Evolutionary conservation across 768 basidiomycete genomes (phyloP).

Genomic region (Mycena chlorophos): DNA sequence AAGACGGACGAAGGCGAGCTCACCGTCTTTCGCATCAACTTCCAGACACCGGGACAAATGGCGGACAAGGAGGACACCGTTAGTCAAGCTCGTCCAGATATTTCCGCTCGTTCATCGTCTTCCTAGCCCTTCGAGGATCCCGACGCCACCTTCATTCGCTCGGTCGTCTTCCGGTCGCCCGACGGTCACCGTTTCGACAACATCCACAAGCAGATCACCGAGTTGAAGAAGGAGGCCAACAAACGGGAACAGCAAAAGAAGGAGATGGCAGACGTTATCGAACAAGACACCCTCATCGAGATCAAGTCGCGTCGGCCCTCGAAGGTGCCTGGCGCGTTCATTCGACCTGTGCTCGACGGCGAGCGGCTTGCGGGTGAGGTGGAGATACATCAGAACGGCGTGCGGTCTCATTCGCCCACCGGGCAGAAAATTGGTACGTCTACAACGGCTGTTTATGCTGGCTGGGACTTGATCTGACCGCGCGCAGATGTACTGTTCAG

Average conservation of each 20-base stretch:
- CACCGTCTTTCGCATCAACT: constrained; percentile 94
- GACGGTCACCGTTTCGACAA: constrained; percentile 88
- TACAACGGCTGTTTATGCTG: constrained; percentile 13
- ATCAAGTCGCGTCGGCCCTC: constrained; percentile 84
- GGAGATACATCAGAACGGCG: constrained; percentile 96
- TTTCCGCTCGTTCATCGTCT: neutral
- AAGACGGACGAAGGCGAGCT: constrained; percentile 97
- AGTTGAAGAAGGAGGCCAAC: constrained; percentile 93
- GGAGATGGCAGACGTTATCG: constrained; percentile 96
- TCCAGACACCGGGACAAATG: constrained; percentile 96
- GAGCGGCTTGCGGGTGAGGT: constrained; percentile 97
- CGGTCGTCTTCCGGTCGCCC: constrained; percentile 88
- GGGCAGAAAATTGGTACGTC: constrained; percentile 89
- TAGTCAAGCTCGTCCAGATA: constrained; percentile 18
- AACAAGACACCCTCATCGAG: constrained; percentile 89
- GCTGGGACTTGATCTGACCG: neutral
- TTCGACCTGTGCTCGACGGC: constrained; percentile 91
- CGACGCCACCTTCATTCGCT: constrained; percentile 93
- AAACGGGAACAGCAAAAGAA: constrained; percentile 98
- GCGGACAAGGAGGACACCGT: constrained; percentile 98
- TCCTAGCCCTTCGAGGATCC: constrained; percentile 94
- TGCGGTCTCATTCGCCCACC: constrained; percentile 85
- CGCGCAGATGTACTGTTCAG: constrained; percentile 84
- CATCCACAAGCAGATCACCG: constrained; percentile 89
- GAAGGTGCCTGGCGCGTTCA: constrained; percentile 88